Conservation (phyloP, 148 eudicot genomes). For the Heliamphora exappendiculata region DNA sequence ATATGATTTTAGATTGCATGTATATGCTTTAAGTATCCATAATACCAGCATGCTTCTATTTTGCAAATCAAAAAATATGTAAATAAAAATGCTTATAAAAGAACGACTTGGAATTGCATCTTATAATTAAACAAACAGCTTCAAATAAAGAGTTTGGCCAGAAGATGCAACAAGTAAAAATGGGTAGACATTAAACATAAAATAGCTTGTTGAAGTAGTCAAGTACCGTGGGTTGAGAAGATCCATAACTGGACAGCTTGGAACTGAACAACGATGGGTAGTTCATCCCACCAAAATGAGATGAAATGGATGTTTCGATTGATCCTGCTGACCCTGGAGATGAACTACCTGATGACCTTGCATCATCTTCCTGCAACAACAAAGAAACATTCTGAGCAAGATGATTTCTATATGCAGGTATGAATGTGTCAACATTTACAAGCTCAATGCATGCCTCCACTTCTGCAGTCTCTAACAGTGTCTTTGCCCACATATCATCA, state of each 20-base stretch:
- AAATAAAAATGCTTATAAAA: neutral
- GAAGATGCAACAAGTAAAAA: neutral
- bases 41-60: neutral
- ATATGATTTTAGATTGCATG: neutral
- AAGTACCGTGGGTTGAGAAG: conserved; percentile 64
- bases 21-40: neutral
- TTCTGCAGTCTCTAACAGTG: conserved; percentile 83
- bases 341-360: conserved; percentile 80
- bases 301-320: conserved; percentile 93
- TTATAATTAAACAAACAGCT: neutral
- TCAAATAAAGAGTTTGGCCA: neutral
- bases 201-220: neutral
- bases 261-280: conserved; percentile 94
- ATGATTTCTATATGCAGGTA: neutral
- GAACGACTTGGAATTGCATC: neutral
- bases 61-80: neutral
- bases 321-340: conserved; percentile 92
- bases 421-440: neutral
- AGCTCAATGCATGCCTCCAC: conserved; percentile 44
- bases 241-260: conserved; percentile 55
- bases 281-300: conserved; percentile 97
- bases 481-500: conserved; percentile 98
- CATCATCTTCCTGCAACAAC: conserved; percentile 66
- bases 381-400: neutral
- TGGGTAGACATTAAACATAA: neutral